Evolutionary conservation across 371 early-diverging fungal species (phyloP).

Genomic region (Mucor circinelloides): DNA sequence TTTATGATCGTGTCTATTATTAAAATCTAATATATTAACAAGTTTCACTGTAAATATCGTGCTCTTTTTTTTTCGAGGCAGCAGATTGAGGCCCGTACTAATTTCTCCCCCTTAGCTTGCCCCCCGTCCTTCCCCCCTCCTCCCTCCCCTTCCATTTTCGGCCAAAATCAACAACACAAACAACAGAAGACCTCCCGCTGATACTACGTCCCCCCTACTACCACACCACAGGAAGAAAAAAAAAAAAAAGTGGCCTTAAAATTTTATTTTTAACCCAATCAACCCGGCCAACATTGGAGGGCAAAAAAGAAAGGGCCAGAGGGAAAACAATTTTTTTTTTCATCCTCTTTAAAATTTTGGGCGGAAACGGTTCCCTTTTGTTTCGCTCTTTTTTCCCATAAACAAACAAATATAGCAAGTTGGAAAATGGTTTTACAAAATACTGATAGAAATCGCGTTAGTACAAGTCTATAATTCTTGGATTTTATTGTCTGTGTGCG

Average conservation of each 20-base stretch:
- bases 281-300: not conserved
- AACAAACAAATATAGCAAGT: not conserved
- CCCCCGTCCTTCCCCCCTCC: not conserved
- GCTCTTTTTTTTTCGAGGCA: not conserved
- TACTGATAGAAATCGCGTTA: slow-evolving; percentile 9
- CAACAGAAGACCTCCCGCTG: not conserved
- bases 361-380: not conserved
- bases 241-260: slow-evolving; percentile 2
- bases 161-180: not conserved
- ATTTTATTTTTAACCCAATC: not conserved
- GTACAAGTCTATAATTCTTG: not conserved
- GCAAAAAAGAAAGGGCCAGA: no score
- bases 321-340: not conserved
- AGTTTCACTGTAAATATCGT: not conserved
- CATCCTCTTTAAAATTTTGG: not conserved
- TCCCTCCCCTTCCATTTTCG: not conserved
- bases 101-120: not conserved
- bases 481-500: not conserved
- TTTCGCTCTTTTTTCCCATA: slow-evolving; percentile 7
- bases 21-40: not conserved
- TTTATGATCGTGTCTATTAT: not conserved
- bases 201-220: not conserved
- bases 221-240: not conserved
- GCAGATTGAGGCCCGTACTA: not conserved
- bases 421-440: not conserved